Evolutionary conservation across 148 eudicot species (phyloP), one percentile per base, ranked within the genome.

Genomic region (Limonium bicolor): DNA sequence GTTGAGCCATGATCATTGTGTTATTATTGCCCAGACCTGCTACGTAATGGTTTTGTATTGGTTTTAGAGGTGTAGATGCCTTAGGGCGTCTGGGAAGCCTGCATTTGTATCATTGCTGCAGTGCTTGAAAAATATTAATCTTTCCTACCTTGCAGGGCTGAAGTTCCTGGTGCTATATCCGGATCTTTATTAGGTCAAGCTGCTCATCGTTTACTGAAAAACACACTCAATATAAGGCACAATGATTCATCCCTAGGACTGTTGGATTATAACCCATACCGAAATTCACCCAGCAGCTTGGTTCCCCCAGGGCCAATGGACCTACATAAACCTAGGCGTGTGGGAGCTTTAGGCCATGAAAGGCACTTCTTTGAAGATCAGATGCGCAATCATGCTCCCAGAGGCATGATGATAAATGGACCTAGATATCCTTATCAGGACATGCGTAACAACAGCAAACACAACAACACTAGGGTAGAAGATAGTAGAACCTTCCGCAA

Each of bases 111-210:
- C 13, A 10, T 12, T 32, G 36, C 36, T 10, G 2, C 11, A 32
- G 36, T 10, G 36, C 11, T 10, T 25, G 20, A 27, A 9, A n/a
- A 27, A 21, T 27, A 20, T 29, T 51, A 27, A 20, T 24, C 36
- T 13, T 54, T 11, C 12, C 13, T 1, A 25, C 39, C 37, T 46
- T 55, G 33, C 79, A 90, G 99, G 84, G 78, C 75, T 48, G 78
- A 73, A 56, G 71, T 76, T 34, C 74, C 86, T 17, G 87, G 88
- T 37, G 78, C 80, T 53, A 63, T 76, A 48, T 49, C 62, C 33
- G 87, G 78, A 40, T 77, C 73, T 42, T 67, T 51, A 55, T 68
- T 92, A 59, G 99, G 99, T 32, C 80, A 85, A 69, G 99, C 99
- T 50, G 95, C 95, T 28, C 82, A 81, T 47, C 95, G 95, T 54